These are phyloP conservation scores for Eucalyptus marginata DNA, from an alignment of 345 rosid genomes.

Conservation along the genomic window DNA sequence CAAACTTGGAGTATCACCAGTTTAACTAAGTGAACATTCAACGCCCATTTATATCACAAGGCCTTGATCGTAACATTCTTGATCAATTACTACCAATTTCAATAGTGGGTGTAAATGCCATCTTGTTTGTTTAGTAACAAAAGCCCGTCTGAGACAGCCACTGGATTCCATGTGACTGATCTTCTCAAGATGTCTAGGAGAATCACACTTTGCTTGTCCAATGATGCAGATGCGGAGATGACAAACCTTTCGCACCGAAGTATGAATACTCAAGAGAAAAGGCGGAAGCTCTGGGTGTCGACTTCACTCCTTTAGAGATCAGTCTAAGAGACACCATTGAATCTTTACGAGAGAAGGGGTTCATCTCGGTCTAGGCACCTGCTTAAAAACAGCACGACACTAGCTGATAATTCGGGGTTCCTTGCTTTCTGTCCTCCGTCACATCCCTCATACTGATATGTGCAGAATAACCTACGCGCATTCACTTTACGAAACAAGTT, in stretches of 20 bases:
- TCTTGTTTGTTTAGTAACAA: neutral
- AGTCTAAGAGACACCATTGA: slow-evolving; percentile 42
- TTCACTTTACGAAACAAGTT: neutral
- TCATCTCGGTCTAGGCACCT: neutral
- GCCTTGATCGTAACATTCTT: neutral
- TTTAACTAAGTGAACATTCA: neutral
- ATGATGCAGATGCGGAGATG: slow-evolving; percentile 11
- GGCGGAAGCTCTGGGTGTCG: slow-evolving; percentile 21
- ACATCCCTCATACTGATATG: neutral
- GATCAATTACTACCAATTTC: neutral
- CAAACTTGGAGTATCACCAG: neutral
- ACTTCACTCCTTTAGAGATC: slow-evolving; percentile 34
- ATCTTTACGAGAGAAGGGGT: neutral
- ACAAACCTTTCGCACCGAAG: slow-evolving; percentile 5
- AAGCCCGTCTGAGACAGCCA: neutral
- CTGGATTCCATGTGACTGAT: neutral
- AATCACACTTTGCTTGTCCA: neutral
- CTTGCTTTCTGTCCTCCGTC: neutral
- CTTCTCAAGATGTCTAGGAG: neutral
- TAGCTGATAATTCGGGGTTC: neutral
- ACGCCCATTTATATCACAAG: neutral
- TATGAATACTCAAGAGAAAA: slow-evolving; percentile 28
- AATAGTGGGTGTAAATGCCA: neutral
- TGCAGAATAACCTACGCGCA: neutral
- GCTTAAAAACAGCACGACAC: neutral